These are phyloP conservation scores for Eutreptiella sp. DNA, from an alignment of 208 protist genomes.

Conservation along the genomic window DNA sequence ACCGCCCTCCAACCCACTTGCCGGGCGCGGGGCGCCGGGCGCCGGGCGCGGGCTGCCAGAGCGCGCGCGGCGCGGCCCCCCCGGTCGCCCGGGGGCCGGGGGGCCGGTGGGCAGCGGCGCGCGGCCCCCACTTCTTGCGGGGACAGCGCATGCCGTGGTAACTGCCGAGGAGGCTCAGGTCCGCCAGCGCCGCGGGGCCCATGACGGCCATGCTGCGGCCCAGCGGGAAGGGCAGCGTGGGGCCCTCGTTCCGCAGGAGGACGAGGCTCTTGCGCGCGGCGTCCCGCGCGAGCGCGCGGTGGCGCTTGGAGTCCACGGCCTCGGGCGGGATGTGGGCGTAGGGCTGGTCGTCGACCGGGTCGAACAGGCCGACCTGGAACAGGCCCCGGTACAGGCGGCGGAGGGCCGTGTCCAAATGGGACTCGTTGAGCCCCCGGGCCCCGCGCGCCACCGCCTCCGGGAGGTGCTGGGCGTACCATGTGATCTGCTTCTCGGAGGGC, in stretches of 20 bases:
- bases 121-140: too few species aligned
- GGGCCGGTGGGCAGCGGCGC: too few species aligned
- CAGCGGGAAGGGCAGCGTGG: constrained; percentile 12
- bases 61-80: too few species aligned
- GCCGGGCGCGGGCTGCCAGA: too few species aligned
- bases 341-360: constrained; percentile 23
- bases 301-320: constrained; percentile 4
- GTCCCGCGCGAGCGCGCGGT: constrained; percentile 13
- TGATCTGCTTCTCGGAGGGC: too few species aligned
- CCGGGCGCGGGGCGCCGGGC: too few species aligned
- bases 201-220: constrained; percentile 11
- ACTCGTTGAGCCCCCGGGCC: too few species aligned
- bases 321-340: constrained; percentile 14
- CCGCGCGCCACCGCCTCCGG: too few species aligned
- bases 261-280: constrained; percentile 28
- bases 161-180: constrained; percentile 32
- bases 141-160: too few species aligned
- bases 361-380: constrained; percentile 31
- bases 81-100: too few species aligned
- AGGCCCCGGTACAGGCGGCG: constrained; percentile 8
- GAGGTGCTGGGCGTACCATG: too few species aligned
- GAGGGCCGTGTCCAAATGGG: constrained; percentile 2
- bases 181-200: neutral
- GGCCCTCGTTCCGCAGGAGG: constrained; percentile 26
- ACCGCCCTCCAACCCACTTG: too few species aligned